Percentiles rank a stretch among this genome's conserved stretches.
Evolutionary conservation across 176 grass and related monocot species (phyloP).

Genomic region (Zoysia pacifica): DNA sequence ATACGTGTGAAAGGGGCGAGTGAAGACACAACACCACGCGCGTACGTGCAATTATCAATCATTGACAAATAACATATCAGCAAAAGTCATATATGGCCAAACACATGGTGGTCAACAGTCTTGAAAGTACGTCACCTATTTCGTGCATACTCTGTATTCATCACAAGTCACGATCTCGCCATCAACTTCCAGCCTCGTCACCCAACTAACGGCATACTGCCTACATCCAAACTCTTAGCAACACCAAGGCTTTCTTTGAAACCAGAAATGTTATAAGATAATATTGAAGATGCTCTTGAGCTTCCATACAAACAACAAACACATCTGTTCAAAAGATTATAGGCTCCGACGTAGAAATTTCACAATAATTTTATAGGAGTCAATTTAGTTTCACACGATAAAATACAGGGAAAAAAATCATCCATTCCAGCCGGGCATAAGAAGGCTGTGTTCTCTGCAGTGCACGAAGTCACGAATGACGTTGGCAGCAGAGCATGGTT

Average conservation of each 20-base stretch:
- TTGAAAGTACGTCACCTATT: neutral
- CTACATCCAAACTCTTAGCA: neutral
- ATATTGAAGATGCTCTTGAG: too few species aligned
- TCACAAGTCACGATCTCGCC: neutral
- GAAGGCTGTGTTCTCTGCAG: too few species aligned
- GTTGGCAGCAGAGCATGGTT: neutral
- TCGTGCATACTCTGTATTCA: neutral
- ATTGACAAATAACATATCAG: neutral
- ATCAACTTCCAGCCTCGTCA: neutral
- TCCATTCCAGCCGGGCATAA: too few species aligned
- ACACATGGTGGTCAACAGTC: neutral
- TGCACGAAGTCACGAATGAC: neutral
- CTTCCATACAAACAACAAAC: conserved; percentile 1
- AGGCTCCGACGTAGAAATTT: too few species aligned
- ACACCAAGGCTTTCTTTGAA: neutral
- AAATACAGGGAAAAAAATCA: too few species aligned
- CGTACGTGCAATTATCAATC: neutral
- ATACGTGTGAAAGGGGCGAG: neutral
- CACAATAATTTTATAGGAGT: too few species aligned
- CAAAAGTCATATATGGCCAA: neutral
- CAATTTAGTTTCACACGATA: too few species aligned
- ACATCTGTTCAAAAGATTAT: neutral
- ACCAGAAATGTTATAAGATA: too few species aligned
- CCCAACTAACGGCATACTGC: neutral
- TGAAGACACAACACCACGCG: neutral